Evolutionary conservation across 768 basidiomycete genomes (phyloP).

Genomic region (Clathrus columnatus): DNA sequence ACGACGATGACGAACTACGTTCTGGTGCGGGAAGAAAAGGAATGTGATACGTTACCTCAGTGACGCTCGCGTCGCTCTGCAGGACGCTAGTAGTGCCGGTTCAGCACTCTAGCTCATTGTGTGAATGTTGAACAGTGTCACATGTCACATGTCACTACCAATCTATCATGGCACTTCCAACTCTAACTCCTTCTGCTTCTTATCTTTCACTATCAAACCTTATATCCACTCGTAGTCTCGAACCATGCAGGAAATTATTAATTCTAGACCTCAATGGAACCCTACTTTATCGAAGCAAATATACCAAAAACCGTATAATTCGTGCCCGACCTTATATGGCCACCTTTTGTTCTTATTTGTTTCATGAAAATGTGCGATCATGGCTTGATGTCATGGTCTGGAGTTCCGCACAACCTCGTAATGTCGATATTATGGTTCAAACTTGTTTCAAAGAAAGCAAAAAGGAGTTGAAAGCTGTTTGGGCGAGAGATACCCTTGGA

Average conservation of each 20-base stretch:
- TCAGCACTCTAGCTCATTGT: too few species aligned
- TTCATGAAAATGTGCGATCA: conserved; percentile 5
- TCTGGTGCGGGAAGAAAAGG: too few species aligned
- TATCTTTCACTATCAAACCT: conserved; percentile 29
- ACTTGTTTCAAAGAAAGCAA: not conserved
- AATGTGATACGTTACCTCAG: too few species aligned
- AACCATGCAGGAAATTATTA: conserved; percentile 48
- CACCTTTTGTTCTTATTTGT: conserved; percentile 11
- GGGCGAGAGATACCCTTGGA: conserved; percentile 23
- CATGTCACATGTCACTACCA: too few species aligned
- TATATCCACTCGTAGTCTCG: conserved; percentile 20
- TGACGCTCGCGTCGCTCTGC: too few species aligned
- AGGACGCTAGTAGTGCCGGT: too few species aligned
- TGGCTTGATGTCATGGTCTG: conserved; percentile 20
- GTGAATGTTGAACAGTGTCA: too few species aligned
- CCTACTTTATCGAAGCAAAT: conserved; percentile 31
- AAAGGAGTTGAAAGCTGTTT: conserved; percentile 13
- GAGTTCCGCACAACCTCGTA: conserved; percentile 21
- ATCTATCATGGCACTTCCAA: too few species aligned
- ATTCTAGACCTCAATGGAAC: conserved; percentile 74
- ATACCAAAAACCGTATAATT: conserved; percentile 12
- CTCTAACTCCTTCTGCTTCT: conserved; percentile 27
- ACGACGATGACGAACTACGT: too few species aligned
- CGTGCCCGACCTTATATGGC: conserved; percentile 10
- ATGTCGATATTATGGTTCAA: conserved; percentile 16